phyloP scores from a whole-genome alignment of 495 filamentous ascomycete species.

The Stereocaulon alpinum region DNA sequence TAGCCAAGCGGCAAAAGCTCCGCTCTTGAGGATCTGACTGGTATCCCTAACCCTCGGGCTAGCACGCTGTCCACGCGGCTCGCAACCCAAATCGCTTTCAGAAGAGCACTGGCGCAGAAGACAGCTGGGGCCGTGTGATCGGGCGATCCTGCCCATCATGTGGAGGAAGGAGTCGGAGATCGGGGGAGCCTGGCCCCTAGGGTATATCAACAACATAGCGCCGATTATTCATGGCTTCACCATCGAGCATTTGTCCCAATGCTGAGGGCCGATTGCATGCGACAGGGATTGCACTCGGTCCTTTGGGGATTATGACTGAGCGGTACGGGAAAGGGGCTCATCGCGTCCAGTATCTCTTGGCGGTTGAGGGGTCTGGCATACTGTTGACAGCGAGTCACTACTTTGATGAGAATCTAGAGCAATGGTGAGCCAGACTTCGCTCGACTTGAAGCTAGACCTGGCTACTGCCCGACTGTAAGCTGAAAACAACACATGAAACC shows the following conservation, averaged over 20 bases:
- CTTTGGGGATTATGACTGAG: constrained; percentile 34
- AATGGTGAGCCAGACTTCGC: constrained; percentile 22
- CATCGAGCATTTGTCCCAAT: constrained; percentile 23
- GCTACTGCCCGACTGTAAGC: not conserved
- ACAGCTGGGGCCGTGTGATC: constrained; percentile 27
- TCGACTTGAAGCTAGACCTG: not conserved
- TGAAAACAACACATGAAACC: constrained; percentile 23
- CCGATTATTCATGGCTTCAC: constrained; percentile 40
- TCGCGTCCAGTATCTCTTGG: constrained; percentile 37
- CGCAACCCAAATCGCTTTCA: constrained; percentile 41
- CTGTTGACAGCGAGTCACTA: constrained; percentile 44
- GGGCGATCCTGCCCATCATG: constrained; percentile 16
- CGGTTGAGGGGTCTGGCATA: constrained; percentile 36
- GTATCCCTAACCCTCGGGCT: constrained; percentile 34
- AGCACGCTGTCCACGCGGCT: constrained; percentile 37
- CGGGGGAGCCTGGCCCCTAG: constrained; percentile 38
- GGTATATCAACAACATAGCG: constrained; percentile 40
- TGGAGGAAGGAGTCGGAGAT: constrained; percentile 41
- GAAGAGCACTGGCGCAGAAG: constrained; percentile 21
- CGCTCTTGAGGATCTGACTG: constrained; percentile 36
- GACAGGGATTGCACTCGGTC: constrained; percentile 29
- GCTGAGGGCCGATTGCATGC: constrained; percentile 34
- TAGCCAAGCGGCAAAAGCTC: constrained; percentile 36
- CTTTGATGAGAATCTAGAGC: constrained; percentile 41
- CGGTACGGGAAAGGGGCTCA: constrained; percentile 37